Evolutionary conservation across 768 basidiomycete species (phyloP).

Genomic region (Sarcodon aspratus): DNA sequence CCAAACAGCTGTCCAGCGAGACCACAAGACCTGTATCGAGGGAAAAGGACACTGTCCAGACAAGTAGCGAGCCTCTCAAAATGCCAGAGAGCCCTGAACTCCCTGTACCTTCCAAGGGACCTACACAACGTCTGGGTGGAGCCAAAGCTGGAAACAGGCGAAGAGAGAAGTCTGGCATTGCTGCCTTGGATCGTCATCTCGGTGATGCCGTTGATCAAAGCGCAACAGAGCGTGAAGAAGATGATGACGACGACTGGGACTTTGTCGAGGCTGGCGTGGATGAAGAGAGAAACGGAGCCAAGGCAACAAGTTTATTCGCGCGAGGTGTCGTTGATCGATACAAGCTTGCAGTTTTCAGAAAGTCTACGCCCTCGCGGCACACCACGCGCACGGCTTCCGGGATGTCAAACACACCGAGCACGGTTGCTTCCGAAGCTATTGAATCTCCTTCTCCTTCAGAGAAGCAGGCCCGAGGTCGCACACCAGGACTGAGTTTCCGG

Average conservation of each 20-base stretch:
- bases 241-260: conserved; percentile 85
- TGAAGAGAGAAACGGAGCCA: conserved; percentile 76
- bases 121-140: conserved; percentile 1
- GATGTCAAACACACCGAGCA: conserved; percentile 43
- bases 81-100: conserved; percentile 8
- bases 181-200: conserved; percentile 66
- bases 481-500: conserved; percentile 58
- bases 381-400: conserved; percentile 41
- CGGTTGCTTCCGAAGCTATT: conserved; percentile 20
- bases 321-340: conserved; percentile 90
- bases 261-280: conserved; percentile 63
- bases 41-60: background rate
- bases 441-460: conserved; percentile 32
- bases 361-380: conserved; percentile 50
- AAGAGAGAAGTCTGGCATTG: conserved; percentile 75
- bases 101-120: conserved; percentile 4
- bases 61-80: conserved; percentile 8
- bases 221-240: conserved; percentile 33
- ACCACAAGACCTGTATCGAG: background rate
- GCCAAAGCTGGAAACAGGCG: conserved; percentile 26
- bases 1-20: conserved; percentile 11
- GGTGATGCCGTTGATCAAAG: conserved; percentile 37
- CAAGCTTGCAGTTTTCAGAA: conserved; percentile 75
- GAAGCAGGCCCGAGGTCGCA: conserved; percentile 57
- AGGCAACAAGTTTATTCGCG: conserved; percentile 74